Percentiles rank a stretch among this genome's conserved stretches.
phyloP scores from a whole-genome alignment of 2,329 filamentous ascomycete species.

The Colletotrichum agaves region DNA sequence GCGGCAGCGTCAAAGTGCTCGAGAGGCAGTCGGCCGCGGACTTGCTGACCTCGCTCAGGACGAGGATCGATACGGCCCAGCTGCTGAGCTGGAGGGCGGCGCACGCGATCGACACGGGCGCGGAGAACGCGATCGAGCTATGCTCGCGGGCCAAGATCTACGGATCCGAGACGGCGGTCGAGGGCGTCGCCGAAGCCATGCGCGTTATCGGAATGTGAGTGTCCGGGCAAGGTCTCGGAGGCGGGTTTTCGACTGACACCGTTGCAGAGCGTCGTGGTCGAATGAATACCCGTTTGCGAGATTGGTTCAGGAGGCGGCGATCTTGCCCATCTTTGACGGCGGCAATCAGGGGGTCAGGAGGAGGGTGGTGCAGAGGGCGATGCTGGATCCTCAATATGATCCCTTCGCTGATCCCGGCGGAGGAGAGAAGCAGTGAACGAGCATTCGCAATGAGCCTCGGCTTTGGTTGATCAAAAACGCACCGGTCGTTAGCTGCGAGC shows the following conservation, averaged over 20 bases:
- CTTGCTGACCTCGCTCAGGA: slow-evolving; percentile 62
- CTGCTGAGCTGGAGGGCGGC: slow-evolving; percentile 64
- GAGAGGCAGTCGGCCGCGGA: slow-evolving; percentile 63
- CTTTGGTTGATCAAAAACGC: no score
- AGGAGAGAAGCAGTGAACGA: neutral
- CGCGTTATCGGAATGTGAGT: slow-evolving; percentile 61
- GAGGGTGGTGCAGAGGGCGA: slow-evolving; percentile 24
- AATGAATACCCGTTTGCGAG: neutral
- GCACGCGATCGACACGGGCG: slow-evolving; percentile 53
- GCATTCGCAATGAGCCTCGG: no score
- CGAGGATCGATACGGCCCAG: slow-evolving; percentile 60
- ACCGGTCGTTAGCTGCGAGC: no score
- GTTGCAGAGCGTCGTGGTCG: neutral
- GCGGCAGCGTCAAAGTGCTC: slow-evolving; percentile 57
- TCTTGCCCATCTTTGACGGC: slow-evolving; percentile 37
- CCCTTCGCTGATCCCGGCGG: neutral
- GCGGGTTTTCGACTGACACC: neutral
- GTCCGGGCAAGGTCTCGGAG: neutral
- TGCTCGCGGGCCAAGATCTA: slow-evolving; percentile 63
- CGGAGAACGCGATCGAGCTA: slow-evolving; percentile 55
- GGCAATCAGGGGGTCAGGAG: slow-evolving; percentile 36
- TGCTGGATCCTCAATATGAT: slow-evolving; percentile 13
- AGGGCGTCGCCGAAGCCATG: slow-evolving; percentile 60
- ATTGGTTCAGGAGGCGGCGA: slow-evolving; percentile 18
- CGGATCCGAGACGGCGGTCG: slow-evolving; percentile 60